Base-by-base conservation (phyloP, 768 basidiomycete species). In the Tremella mesenterica region DNA sequence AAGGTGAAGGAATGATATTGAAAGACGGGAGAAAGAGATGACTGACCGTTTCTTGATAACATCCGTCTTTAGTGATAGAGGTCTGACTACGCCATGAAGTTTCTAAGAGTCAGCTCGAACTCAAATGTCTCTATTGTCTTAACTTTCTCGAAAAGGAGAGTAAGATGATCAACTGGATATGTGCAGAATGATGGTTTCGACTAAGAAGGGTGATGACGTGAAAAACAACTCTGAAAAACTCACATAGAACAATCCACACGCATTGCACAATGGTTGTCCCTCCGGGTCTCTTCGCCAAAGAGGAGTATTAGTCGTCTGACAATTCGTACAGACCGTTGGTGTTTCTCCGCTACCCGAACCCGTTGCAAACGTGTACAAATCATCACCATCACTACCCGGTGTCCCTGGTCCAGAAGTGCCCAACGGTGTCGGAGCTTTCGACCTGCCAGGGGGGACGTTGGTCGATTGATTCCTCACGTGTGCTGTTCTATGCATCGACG, bases 21-120 rank as follows among this genome's bases (percentile, higher is more conserved):
- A n/a, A n/a, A n/a, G n/a, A n/a, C n/a, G n/a, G n/a, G n/a, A n/a
- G n/a, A n/a, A n/a, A n/a, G n/a, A n/a, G n/a, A n/a, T n/a, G 27
- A 47, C 71, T 55, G 26, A 72, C 67, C 72, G 59, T 77, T 95
- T 96, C 83, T 96, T 95, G 75, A 93, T 95, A 43, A 92, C 85
- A 71, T 96, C 89, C 38, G 92, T 96, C 80, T 95, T 95, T 57
- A 97, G 80, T 33, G 90, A 92, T 59, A 93, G 77, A 7, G 93
- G 93, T 50, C 93, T 81, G 5, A 91, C 87, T 46, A 96, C 91
- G 44, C 90, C 90, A 66, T 97, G 93, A 33, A 97, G 76, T 83
- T 96, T 96, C 88, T 92, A 48, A 6, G 27, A 5, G 27, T 43
- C 51, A 49, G 31, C 44, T 1, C n/a, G 20, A 27, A 20, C 41